Percentiles rank a stretch among this genome's conserved stretches.
Evolutionary conservation across 306 rosid genomes (phyloP).

Genomic region (Fragaria iinumae): DNA sequence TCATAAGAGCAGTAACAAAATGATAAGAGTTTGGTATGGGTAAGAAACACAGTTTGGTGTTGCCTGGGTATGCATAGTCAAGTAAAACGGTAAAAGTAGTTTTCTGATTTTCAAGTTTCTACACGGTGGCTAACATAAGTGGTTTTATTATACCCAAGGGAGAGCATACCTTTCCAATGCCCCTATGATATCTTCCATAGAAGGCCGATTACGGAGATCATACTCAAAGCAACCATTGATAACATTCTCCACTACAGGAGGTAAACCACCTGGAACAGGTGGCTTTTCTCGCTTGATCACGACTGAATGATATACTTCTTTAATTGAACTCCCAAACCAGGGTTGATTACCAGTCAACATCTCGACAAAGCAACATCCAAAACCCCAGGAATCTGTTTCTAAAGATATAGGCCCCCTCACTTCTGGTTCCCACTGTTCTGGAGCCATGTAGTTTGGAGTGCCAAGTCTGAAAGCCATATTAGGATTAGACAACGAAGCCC

Average conservation of each 20-base stretch:
- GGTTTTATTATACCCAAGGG: not conserved
- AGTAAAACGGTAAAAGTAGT: not conserved
- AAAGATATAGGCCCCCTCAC: constrained; percentile 73
- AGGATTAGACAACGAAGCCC: constrained; percentile 45
- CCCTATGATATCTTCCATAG: constrained; percentile 49
- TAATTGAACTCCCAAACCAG: constrained; percentile 65
- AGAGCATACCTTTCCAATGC: constrained; percentile 56
- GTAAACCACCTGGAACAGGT: constrained; percentile 65
- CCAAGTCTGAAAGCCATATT: constrained; percentile 69
- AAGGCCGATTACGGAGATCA: constrained; percentile 76
- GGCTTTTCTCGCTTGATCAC: constrained; percentile 70
- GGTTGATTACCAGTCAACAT: constrained; percentile 82
- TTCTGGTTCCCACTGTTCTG: constrained; percentile 85
- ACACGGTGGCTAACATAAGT: not conserved
- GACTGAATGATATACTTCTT: constrained; percentile 50
- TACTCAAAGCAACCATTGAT: constrained; percentile 74
- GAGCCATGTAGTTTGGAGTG: constrained; percentile 90
- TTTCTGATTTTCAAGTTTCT: not conserved
- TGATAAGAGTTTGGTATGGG: not conserved
- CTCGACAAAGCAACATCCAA: constrained; percentile 77
- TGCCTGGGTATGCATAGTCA: not conserved
- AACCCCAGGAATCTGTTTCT: constrained; percentile 89
- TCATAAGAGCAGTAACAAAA: not conserved
- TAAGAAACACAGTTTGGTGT: not conserved
- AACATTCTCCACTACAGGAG: constrained; percentile 56